Conservation (phyloP, 805 yeast genomes). For the Metschnikowia reukaufii region DNA sequence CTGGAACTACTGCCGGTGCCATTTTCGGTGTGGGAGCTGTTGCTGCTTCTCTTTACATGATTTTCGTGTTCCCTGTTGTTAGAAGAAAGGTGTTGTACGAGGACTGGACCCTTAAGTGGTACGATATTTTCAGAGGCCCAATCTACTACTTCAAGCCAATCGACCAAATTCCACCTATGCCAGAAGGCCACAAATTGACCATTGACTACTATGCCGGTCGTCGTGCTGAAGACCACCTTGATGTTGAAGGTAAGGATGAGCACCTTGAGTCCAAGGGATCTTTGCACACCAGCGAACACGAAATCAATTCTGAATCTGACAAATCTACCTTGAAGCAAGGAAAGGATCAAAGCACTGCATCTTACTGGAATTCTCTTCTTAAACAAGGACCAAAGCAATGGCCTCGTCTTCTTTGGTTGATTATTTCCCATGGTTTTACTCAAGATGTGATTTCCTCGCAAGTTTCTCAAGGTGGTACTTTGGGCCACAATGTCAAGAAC, state of each 20-base stretch:
- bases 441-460: slow-evolving; percentile 61
- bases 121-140: slow-evolving; percentile 60
- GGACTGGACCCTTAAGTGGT: slow-evolving; percentile 67
- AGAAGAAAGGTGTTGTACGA: slow-evolving; percentile 57
- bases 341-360: slow-evolving; percentile 33
- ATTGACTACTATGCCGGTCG: slow-evolving; percentile 69
- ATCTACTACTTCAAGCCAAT: slow-evolving; percentile 50
- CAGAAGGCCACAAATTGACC: slow-evolving; percentile 54
- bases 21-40: slow-evolving; percentile 65
- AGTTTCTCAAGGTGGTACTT: slow-evolving; percentile 34
- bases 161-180: slow-evolving; percentile 65
- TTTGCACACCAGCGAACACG: slow-evolving; percentile 12
- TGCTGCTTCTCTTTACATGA: slow-evolving; percentile 50
- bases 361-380: slow-evolving; percentile 42
- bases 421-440: slow-evolving; percentile 58
- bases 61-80: slow-evolving; percentile 61
- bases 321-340: slow-evolving; percentile 15
- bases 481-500: slow-evolving; percentile 47
- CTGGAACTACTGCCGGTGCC: slow-evolving; percentile 55
- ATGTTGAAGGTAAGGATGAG: slow-evolving; percentile 18
- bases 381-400: slow-evolving; percentile 52
- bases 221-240: slow-evolving; percentile 29
- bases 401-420: slow-evolving; percentile 51
- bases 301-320: slow-evolving; percentile 11
- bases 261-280: slow-evolving; percentile 15